Percentiles rank a stretch among this genome's conserved stretches.
phyloP scores from a whole-genome alignment of 768 basidiomycete genomes.

The Brasilioporus rufonigricans region DNA sequence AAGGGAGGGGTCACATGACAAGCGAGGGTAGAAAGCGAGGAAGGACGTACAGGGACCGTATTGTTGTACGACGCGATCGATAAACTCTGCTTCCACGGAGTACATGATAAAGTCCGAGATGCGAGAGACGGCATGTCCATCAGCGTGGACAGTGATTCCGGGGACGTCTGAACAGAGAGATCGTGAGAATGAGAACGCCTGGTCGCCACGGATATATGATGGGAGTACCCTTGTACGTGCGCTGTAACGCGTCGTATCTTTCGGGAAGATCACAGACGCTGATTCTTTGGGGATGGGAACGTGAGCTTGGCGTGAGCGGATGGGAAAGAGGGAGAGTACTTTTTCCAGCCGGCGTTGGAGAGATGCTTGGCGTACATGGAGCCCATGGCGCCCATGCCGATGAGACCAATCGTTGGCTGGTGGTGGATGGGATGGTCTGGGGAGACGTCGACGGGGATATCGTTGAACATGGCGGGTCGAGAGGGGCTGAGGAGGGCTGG shows the following conservation, averaged over 20 bases:
- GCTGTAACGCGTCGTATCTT: conserved; percentile 61
- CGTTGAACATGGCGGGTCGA: conserved; percentile 17
- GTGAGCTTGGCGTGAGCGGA: no score
- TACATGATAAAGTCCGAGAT: conserved; percentile 93
- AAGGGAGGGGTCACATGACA: neutral
- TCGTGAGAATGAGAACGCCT: conserved; percentile 12
- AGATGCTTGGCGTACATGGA: conserved; percentile 86
- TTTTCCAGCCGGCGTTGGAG: conserved; percentile 82
- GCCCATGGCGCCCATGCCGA: conserved; percentile 99
- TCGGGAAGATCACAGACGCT: conserved; percentile 85
- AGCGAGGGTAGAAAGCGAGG: neutral
- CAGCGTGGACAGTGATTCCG: conserved; percentile 63
- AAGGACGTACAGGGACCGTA: conserved; percentile 90
- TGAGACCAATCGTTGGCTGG: conserved; percentile 84
- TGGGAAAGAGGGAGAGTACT: no score
- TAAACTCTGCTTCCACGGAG: conserved; percentile 89
- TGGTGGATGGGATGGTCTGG: conserved; percentile 38
- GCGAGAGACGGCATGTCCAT: conserved; percentile 87
- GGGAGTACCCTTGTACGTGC: conserved; percentile 55
- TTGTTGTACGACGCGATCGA: conserved; percentile 76
- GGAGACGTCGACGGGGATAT: conserved; percentile 22
- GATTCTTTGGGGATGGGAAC: no score
- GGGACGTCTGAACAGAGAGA: conserved; percentile 42
- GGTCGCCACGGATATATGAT: neutral
- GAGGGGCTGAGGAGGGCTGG: no score